phyloP scores from a whole-genome alignment of 345 rosid species.

The Pugionium cornutum region DNA sequence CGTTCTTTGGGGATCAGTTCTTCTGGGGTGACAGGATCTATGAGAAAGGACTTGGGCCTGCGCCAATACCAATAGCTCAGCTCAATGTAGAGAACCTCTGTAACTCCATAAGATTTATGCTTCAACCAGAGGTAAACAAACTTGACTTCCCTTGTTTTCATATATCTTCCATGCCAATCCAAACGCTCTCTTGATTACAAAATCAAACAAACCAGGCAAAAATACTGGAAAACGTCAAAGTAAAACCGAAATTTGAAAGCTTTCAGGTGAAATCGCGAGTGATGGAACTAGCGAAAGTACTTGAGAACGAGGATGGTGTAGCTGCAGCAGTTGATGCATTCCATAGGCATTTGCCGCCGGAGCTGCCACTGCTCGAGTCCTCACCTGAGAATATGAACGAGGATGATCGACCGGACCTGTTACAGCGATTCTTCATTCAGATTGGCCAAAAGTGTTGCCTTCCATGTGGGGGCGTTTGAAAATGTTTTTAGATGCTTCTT shows the following conservation, averaged over 20 bases:
- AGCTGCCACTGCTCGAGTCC: no score
- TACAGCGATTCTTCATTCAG: constrained; percentile 64
- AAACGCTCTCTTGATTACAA: not conserved
- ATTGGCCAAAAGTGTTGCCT: constrained; percentile 65
- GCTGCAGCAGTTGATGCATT: constrained; percentile 95
- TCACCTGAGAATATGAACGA: constrained; percentile 38
- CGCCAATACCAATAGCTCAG: constrained; percentile 87
- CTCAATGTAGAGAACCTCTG: constrained; percentile 29
- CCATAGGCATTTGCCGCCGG: constrained; percentile 68
- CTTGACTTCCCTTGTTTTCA: not conserved
- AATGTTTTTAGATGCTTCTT: constrained; percentile 5
- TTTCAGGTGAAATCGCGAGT: constrained; percentile 66
- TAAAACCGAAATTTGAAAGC: constrained; percentile 22
- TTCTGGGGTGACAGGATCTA: constrained; percentile 96
- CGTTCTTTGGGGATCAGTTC: constrained; percentile 97
- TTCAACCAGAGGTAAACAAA: constrained; percentile 54
- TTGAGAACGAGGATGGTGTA: constrained; percentile 95
- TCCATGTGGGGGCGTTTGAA: constrained; percentile 42
- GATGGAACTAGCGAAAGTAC: constrained; percentile 75
- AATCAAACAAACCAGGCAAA: not conserved
- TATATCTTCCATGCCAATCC: constrained; percentile 8
- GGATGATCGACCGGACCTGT: constrained; percentile 47
- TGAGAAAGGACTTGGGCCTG: constrained; percentile 90
- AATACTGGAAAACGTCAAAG: not conserved
- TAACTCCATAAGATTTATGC: constrained; percentile 76